Evolutionary conservation across 306 rosid genomes (phyloP).

Genomic region (Alnus rubra): DNA sequence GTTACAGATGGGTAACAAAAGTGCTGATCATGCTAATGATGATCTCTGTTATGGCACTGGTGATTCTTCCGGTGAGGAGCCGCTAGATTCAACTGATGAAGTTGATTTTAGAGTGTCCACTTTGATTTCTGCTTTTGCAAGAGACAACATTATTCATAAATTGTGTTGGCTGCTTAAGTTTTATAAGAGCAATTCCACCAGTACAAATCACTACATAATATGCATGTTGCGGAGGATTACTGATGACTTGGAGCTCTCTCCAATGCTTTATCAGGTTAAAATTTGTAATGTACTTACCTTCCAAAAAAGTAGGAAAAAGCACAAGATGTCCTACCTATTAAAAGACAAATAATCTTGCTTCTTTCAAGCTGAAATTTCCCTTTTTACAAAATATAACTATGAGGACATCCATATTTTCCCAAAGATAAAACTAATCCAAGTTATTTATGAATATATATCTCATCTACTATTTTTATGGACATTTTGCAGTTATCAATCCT

Average conservation of each 20-base stretch:
- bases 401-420: not conserved
- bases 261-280: constrained; percentile 92
- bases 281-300: constrained; percentile 27
- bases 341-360: not conserved
- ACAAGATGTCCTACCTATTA: not conserved
- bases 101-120: constrained; percentile 86
- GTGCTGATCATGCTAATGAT: constrained; percentile 41
- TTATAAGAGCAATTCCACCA: constrained; percentile 76
- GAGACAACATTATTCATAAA: constrained; percentile 73
- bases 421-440: not conserved
- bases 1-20: constrained; percentile 35
- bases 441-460: constrained; percentile 25
- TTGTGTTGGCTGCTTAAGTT: constrained; percentile 95
- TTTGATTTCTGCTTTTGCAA: constrained; percentile 71
- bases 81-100: constrained; percentile 55
- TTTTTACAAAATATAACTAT: not conserved
- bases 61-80: constrained; percentile 77
- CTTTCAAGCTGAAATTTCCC: not conserved
- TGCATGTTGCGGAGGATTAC: constrained; percentile 67
- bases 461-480: constrained; percentile 16
- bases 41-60: constrained; percentile 44
- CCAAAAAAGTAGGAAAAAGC: not conserved
- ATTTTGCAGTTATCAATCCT: constrained; percentile 83
- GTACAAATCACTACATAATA: constrained; percentile 77
- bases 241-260: constrained; percentile 82